These are phyloP conservation scores for Phytophthora cactorum DNA, from an alignment of 352 stramenopile species.

Conservation along the genomic window DNA sequence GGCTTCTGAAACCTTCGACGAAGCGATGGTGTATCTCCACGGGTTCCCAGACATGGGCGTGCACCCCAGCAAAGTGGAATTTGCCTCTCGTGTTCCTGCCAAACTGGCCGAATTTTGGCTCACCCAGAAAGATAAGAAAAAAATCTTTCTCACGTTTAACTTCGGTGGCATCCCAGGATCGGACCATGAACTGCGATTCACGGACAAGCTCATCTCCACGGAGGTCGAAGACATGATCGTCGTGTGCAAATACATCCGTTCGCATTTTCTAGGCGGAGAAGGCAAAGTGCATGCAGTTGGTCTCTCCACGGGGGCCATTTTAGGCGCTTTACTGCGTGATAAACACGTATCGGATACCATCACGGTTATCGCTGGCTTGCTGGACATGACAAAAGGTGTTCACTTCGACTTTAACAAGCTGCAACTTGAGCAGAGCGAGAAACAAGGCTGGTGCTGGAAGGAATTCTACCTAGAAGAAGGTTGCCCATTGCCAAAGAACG, in stretches of 20 bases:
- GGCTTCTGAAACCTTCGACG: conserved; percentile 25
- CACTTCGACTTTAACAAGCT: conserved; percentile 59
- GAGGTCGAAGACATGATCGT: conserved; percentile 64
- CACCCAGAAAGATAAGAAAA: conserved; percentile 23
- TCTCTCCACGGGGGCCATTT: conserved; percentile 76
- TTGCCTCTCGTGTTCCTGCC: conserved; percentile 60
- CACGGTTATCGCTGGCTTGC: conserved; percentile 62
- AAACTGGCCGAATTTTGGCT: conserved; percentile 70
- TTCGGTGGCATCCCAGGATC: conserved; percentile 73
- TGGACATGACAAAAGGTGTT: conserved; percentile 56
- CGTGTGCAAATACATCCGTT: conserved; percentile 53
- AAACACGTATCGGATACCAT: conserved; percentile 54
- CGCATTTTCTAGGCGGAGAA: conserved; percentile 33
- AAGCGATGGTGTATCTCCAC: conserved; percentile 74
- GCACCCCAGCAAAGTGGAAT: conserved; percentile 54
- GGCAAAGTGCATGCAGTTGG: conserved; percentile 64
- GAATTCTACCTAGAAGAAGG: conserved; percentile 70
- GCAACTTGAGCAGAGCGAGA: conserved; percentile 53
- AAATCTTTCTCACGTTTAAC: conserved; percentile 66
- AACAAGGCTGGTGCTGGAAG: conserved; percentile 62
- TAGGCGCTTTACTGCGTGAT: conserved; percentile 63
- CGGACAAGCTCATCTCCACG: conserved; percentile 60
- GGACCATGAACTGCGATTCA: conserved; percentile 46
- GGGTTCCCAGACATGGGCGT: conserved; percentile 79
- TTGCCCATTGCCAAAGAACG: conserved; percentile 43